Evolutionary conservation across 306 rosid species (phyloP), one percentile per base, ranked within the genome.

Genomic region (Canavalia ensiformis): DNA sequence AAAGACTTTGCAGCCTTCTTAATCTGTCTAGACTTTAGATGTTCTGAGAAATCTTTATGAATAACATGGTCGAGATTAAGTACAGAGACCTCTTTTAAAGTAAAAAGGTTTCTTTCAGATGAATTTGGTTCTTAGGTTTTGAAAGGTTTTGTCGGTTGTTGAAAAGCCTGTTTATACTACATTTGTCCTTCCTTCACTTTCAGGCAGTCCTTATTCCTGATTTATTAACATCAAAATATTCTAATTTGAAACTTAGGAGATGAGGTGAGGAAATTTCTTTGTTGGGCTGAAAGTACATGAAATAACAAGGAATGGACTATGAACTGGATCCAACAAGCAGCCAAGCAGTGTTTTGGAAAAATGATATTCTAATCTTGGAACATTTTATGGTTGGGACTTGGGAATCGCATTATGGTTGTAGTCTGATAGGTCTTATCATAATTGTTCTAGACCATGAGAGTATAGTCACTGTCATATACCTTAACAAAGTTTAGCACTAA

Each of bases 241-340:
- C 34, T 29, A 18, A 74, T 67, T 46, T 25, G 41, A 41, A 60
- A 54, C 49, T 51, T 67, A 67, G 87, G 62, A 56, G 76, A 55
- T 42, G 74, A 59, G 55, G 68, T 57, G 52, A 60, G 60, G 30
- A 8, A 69, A 18, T 62, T 47, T 57, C 46, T 8, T 41, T 79
- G 47, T 10, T 59, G 46, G 49, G 68, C n/a, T 56, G 51, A 45
- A 64, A 44, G 75, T 9, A 45, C 49, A 44, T 54, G 49, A 64
- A 29, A 39, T 25, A 35, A 78, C 30, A 29, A 18, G 62, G 52
- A 74, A 34, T 57, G 73, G 60, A 54, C 60, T 65, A 13, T 66
- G 78, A 46, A 45, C 67, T 54, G 11, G 18, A 44, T 3, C 60
- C 47, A 42, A 33, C 25, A 18, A 18, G 25, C 3, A 37, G 41